These are phyloP conservation scores for Esteya vermicola DNA, from an alignment of 2,329 filamentous ascomycete species.

Conservation along the genomic window DNA sequence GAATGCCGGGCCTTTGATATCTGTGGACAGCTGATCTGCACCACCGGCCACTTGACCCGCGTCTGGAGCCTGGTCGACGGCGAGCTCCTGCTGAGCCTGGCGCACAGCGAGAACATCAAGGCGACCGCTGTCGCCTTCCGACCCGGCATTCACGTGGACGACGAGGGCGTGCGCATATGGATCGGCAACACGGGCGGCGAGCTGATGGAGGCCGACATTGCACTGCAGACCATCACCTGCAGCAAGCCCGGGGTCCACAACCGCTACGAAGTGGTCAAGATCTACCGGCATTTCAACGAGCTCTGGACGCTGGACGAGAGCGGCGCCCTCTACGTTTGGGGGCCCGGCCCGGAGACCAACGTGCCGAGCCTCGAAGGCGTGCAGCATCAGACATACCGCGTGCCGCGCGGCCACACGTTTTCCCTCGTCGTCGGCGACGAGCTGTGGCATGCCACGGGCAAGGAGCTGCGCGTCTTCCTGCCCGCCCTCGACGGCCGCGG, in stretches of 20 bases:
- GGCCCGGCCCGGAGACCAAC: slow-evolving; percentile 49
- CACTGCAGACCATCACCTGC: slow-evolving; percentile 53
- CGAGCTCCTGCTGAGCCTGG: slow-evolving; percentile 64
- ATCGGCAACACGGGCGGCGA: slow-evolving; percentile 82
- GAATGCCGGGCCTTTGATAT: slow-evolving; percentile 78
- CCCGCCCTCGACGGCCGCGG: slow-evolving; percentile 54
- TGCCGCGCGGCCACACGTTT: slow-evolving; percentile 72
- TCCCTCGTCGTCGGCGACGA: slow-evolving; percentile 76
- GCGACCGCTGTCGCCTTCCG: slow-evolving; percentile 76
- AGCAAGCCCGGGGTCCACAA: slow-evolving; percentile 61
- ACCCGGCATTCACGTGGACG: slow-evolving; percentile 58
- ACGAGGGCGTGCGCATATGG: slow-evolving; percentile 76
- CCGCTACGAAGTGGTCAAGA: slow-evolving; percentile 66
- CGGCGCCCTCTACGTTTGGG: slow-evolving; percentile 79
- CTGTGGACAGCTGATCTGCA: slow-evolving; percentile 77
- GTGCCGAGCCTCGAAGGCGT: slow-evolving; percentile 60
- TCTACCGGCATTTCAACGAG: slow-evolving; percentile 74
- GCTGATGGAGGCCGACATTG: slow-evolving; percentile 75
- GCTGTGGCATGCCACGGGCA: slow-evolving; percentile 79
- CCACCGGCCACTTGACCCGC: slow-evolving; percentile 71
- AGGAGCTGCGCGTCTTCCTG: slow-evolving; percentile 72
- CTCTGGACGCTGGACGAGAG: slow-evolving; percentile 91
- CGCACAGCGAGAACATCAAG: slow-evolving; percentile 74
- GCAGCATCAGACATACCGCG: slow-evolving; percentile 58
- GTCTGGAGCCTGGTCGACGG: slow-evolving; percentile 80